These are phyloP conservation scores for Litsea cubeba DNA, from an alignment of 164 flowering plant genomes.

Conservation along the genomic window DNA sequence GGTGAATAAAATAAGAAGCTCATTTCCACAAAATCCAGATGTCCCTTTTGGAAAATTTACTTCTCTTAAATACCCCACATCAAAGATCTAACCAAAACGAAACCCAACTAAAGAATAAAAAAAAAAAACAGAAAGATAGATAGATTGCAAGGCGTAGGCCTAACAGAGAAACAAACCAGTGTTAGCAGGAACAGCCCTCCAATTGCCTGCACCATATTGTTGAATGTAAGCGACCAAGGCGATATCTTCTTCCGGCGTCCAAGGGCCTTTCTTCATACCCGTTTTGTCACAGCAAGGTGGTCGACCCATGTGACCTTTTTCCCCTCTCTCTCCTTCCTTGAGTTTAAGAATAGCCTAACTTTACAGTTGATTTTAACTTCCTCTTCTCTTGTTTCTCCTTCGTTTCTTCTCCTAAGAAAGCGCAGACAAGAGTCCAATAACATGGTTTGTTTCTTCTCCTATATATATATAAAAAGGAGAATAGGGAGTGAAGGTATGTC, in stretches of 20 bases:
- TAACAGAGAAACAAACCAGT: conserved; percentile 40
- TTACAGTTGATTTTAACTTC: not conserved
- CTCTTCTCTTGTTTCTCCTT: not conserved
- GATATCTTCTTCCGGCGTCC: conserved; percentile 99
- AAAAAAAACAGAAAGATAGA: not conserved
- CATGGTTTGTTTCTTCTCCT: conserved; percentile 6
- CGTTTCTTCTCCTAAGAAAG: not conserved
- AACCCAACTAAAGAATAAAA: not conserved
- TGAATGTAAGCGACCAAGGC: conserved; percentile 82
- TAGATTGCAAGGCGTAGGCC: not conserved
- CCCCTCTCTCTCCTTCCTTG: not conserved
- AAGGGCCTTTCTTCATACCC: conserved; percentile 95
- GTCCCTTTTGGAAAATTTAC: not conserved
- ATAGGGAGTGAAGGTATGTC: not conserved
- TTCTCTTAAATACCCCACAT: conserved; percentile 3
- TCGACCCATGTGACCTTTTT: conserved; percentile 57
- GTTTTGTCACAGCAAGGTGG: conserved; percentile 92
- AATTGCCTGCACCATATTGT: conserved; percentile 88
- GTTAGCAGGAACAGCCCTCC: conserved; percentile 86
- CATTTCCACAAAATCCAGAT: not conserved
- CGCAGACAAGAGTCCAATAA: conserved; percentile 14
- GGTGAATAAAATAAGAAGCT: not conserved
- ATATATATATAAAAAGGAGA: conserved; percentile 9
- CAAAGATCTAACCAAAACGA: not conserved
- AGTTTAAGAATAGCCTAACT: not conserved